phyloP scores from a whole-genome alignment of 192 early-diverging fungal genomes.

The Gonapodya prolifera region DNA sequence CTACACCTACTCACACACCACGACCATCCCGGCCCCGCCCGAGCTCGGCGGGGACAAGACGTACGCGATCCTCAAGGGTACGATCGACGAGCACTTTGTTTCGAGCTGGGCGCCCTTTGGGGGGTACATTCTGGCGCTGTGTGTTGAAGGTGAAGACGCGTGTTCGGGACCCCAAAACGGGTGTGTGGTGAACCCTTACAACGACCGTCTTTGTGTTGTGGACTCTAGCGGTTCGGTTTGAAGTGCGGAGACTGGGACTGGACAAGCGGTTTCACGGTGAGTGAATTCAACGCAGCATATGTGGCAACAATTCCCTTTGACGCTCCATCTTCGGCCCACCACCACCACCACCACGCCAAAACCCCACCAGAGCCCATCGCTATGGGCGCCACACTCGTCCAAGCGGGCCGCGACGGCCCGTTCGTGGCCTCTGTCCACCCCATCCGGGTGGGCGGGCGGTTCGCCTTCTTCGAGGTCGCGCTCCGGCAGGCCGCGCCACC shows the following conservation, averaged over 20 bases:
- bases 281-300: background rate
- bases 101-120: background rate
- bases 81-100: background rate
- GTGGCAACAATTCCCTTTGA: no score
- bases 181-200: no score
- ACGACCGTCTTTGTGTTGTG: no score
- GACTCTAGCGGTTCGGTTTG: background rate
- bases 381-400: background rate
- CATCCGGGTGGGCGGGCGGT: background rate
- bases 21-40: background rate
- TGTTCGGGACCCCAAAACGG: no score
- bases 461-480: background rate
- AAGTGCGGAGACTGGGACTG: background rate
- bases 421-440: background rate
- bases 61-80: background rate
- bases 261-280: background rate
- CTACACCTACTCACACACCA: background rate
- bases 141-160: no score
- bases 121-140: background rate
- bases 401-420: background rate
- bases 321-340: no score
- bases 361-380: background rate
- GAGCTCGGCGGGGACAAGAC: background rate
- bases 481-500: background rate
- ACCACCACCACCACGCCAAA: no score